Evolutionary conservation across 1,139 yeast species (phyloP).

Genomic region (Geotrichum carabidarum): DNA sequence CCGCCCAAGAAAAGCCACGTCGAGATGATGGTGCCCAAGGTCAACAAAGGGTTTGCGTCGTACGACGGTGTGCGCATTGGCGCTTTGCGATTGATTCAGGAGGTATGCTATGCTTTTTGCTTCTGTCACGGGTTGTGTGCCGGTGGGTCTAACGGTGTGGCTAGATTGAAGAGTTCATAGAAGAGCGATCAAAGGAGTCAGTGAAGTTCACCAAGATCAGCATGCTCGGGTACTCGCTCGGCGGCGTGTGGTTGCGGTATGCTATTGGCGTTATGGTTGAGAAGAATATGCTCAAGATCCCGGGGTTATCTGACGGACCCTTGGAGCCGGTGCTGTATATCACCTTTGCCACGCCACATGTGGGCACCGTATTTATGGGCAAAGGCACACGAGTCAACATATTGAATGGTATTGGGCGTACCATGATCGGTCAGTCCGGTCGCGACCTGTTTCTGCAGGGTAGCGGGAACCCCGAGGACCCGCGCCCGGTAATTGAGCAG

Average conservation of each 20-base stretch:
- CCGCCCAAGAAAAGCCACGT: slow-evolving; percentile 42
- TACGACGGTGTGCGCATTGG: slow-evolving; percentile 78
- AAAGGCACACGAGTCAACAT: slow-evolving; percentile 43
- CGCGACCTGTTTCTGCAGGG: slow-evolving; percentile 60
- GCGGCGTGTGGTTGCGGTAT: slow-evolving; percentile 55
- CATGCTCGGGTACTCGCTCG: slow-evolving; percentile 51
- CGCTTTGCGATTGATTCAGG: slow-evolving; percentile 63
- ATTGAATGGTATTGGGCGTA: slow-evolving; percentile 57
- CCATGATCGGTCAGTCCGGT: slow-evolving; percentile 68
- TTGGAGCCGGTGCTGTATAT: slow-evolving; percentile 39
- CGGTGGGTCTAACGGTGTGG: neutral
- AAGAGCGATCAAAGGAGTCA: slow-evolving; percentile 12
- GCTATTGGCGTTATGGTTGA: slow-evolving; percentile 49
- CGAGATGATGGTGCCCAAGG: slow-evolving; percentile 57
- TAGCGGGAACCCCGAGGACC: slow-evolving; percentile 35
- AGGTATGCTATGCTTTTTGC: slow-evolving; percentile 37
- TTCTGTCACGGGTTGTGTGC: no score
- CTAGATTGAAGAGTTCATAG: slow-evolving; percentile 8
- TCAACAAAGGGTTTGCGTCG: slow-evolving; percentile 71
- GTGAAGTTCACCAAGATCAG: slow-evolving; percentile 38
- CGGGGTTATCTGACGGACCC: slow-evolving; percentile 10
- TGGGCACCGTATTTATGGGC: slow-evolving; percentile 55
- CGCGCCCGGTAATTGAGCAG: slow-evolving; percentile 38
- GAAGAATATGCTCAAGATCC: slow-evolving; percentile 3
- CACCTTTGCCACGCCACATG: slow-evolving; percentile 89